These are phyloP conservation scores for Cryptococcus neoformans DNA, from an alignment of 1,284 basidiomycete genomes.

Conservation along the genomic window DNA sequence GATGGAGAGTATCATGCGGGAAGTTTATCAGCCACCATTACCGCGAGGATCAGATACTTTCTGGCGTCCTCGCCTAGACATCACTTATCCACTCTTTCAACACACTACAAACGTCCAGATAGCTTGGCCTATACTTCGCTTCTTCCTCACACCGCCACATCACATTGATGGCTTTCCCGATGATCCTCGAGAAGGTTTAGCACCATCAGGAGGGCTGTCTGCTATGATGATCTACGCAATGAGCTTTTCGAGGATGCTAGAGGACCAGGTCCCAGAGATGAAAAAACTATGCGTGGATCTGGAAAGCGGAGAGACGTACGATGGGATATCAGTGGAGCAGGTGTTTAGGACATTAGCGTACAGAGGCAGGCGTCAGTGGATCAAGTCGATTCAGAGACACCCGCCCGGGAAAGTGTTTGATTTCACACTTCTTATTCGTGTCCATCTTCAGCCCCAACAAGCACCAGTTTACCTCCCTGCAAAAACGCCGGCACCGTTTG, in stretches of 20 bases:
- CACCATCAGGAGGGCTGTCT: not conserved
- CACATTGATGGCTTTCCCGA: not conserved
- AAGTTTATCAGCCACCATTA: constrained; percentile 3
- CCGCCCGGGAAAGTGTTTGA: not conserved
- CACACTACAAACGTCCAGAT: constrained; percentile 4
- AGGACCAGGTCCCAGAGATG: not conserved
- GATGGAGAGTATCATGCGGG: constrained; percentile 4
- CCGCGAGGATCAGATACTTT: constrained; percentile 3
- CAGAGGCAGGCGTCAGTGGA: not conserved
- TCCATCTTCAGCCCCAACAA: constrained; percentile 1
- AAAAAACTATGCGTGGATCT: not conserved
- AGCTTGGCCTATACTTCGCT: constrained; percentile 2
- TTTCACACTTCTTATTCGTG: not conserved
- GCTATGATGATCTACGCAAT: constrained; percentile 1
- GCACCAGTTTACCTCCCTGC: not conserved
- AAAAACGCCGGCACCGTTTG: not conserved
- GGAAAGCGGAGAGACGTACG: not conserved
- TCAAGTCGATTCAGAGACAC: not conserved
- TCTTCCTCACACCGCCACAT: constrained; percentile 4
- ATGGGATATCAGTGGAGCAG: not conserved
- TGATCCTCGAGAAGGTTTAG: not conserved
- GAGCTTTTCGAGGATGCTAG: not conserved
- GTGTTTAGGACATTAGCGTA: constrained; percentile 1
- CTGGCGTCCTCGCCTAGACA: not conserved
- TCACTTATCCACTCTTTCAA: constrained; percentile 2